Percentiles rank a stretch among this genome's conserved stretches.
These are phyloP conservation scores for Goffeauzyma gilvescens DNA, from an alignment of 768 basidiomycete species.

Conservation along the genomic window DNA sequence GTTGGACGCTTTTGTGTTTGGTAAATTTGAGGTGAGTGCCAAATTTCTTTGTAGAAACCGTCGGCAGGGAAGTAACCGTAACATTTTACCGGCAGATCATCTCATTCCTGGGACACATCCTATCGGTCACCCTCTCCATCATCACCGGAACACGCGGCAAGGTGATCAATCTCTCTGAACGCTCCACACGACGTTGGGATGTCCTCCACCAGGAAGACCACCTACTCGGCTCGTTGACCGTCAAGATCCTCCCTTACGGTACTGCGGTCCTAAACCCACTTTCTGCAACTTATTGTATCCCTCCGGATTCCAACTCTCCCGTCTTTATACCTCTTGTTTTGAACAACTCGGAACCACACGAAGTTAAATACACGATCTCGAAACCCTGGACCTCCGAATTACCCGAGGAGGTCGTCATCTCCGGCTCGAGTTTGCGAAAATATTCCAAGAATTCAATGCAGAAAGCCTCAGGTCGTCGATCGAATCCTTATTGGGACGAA, in stretches of 20 bases:
- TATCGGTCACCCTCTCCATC: neutral
- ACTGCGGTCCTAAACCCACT: conserved; percentile 77
- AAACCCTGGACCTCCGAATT: conserved; percentile 48
- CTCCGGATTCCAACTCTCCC: conserved; percentile 35
- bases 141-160: conserved; percentile 3
- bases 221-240: conserved; percentile 36
- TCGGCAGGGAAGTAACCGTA: too few species aligned
- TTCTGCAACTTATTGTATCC: conserved; percentile 52
- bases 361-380: conserved; percentile 54
- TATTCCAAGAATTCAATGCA: conserved; percentile 5
- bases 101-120: neutral
- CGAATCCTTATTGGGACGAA: conserved; percentile 4
- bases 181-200: neutral
- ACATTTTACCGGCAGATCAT: neutral
- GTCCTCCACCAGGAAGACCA: conserved; percentile 13
- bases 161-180: conserved; percentile 4
- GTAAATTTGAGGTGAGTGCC: conserved; percentile 4
- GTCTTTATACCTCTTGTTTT: conserved; percentile 65
- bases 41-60: neutral
- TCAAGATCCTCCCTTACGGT: conserved; percentile 28
- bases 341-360: conserved; percentile 66
- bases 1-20: conserved; percentile 3
- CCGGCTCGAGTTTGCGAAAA: conserved; percentile 12
- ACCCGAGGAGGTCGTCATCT: too few species aligned
- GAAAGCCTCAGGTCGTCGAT: conserved; percentile 17